Base-by-base conservation (phyloP, 306 rosid species). In the Dicorynia guianensis region DNA sequence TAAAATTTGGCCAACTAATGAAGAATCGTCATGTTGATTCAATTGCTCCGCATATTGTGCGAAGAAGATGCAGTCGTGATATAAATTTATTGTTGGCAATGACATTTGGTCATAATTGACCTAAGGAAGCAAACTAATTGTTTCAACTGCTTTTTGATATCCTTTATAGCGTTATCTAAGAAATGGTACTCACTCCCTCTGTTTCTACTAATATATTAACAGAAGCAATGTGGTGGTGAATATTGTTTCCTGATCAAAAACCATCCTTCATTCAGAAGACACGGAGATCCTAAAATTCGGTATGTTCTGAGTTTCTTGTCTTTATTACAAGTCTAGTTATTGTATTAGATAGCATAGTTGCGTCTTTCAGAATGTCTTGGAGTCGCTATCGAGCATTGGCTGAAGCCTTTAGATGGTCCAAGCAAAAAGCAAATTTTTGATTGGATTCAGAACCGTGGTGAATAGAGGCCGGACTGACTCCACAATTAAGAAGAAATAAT, bases 171-270 rank as follows among this genome's bases (percentile, higher is more conserved):
- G 17, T 4, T 59, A 15, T 38, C 15, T 33, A 12, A n/a, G 46
- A 6, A 18, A n/a, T 20, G 47, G 17, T 4, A 43, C 53, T 67
- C 3, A 49, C 11, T 34, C 19, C 7, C 17, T 55, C 19, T 18
- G 20, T 47, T 66, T 36, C 55, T 54, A 30, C 8, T 20, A 17
- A 46, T 19, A 50, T 44, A 1, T 57, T 62, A 10, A 64, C 82
- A 89, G 97, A 85, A 83, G 57, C 85, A 86, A 69, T 91, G 96
- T 68, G 93, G 92, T 6, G 91, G 84, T 18, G 85, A 81, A 44
- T 89, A 83, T 64, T 91, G 98, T 76, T 93, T 91, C 71, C 58
- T 76, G 74, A 87, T 93, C 33, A 83, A 73, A 74, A 91, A 91
- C 69, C 78, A 85, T 84, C 93, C 90, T 63, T 79, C 88, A 44